Evolutionary conservation across 768 basidiomycete genomes (phyloP), one percentile per base, ranked within the genome.

Genomic region (Boletus edulis): DNA sequence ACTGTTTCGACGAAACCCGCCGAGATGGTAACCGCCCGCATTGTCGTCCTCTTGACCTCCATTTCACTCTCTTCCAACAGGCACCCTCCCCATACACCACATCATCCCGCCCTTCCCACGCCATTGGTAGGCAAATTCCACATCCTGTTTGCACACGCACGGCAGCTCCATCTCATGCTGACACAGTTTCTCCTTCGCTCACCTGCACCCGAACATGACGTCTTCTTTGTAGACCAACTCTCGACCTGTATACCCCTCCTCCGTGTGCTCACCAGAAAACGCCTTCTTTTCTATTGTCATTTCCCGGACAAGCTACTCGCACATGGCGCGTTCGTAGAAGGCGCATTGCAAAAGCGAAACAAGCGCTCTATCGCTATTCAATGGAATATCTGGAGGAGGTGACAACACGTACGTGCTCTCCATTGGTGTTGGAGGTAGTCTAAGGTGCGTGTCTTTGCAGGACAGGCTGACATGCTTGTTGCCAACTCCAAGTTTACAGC

Each of bases 1-100:
- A 92, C 58, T 96, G 91, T 66, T 99, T 99, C 62, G 91, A 94
- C 48, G 97, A 99, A 74, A 98, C 97, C n/a, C n/a, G n/a, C 0
- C 76, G 81, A 51, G 85, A 98, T 68, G 96, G 96, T 92, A 67
- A 66, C 31, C 17, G 0, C 22, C 10, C 24, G 15, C n/a, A 20
- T 20, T 0, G 5, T 1, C 32, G 12, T 20, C 18, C 34, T 37
- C 40, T 81, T n/a, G 32, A 34, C 13, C 24, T 34, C 15, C 29
- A 32, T 42, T 11, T 53, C 46, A 35, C 24, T 22, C 48, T 51
- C 31, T 43, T 46, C 18, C 6, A 7, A n/a, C 20, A 98, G 94
- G 94, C 18, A 90, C 86, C 9, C 81, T 98, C 17, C 76, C 75
- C 20, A 87, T 98, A 4, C 84, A 86, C 67, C 76, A 90, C 59